A percentile compares a stretch with the other conserved stretches of the same genome.
These are phyloP conservation scores for Cardamine chenopodiifolia DNA, from an alignment of 345 rosid genomes.

Conservation along the genomic window DNA sequence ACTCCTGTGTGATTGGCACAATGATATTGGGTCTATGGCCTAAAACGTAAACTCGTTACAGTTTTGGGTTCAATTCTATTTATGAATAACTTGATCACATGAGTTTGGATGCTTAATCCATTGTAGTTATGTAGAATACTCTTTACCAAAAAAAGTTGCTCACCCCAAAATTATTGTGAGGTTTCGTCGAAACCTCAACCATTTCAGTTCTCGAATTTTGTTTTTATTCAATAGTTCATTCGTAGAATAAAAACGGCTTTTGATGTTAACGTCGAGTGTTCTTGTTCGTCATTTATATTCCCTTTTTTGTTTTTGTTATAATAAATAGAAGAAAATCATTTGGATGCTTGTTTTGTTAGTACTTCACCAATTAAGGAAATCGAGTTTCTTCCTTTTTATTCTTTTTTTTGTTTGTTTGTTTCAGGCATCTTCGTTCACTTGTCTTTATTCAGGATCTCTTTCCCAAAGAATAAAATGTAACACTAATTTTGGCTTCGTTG, in stretches of 20 bases:
- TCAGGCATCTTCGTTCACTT: constrained; percentile 25
- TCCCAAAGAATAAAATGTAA: not conserved
- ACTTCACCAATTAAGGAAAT: constrained; percentile 38
- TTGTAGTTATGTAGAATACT: not conserved
- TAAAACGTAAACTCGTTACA: not conserved
- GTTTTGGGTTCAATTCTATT: not conserved
- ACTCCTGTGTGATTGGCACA: not conserved
- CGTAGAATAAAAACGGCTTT: constrained; percentile 19
- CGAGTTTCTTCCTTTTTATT: constrained; percentile 19
- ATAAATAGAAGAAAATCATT: not conserved
- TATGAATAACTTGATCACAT: not conserved
- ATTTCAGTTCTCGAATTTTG: not conserved
- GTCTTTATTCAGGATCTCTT: constrained; percentile 22
- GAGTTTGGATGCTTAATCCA: not conserved
- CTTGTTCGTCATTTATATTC: constrained; percentile 15
- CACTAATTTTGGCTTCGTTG: constrained; percentile 18
- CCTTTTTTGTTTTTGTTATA: not conserved
- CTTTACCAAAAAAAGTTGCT: not conserved
- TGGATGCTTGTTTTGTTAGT: constrained; percentile 34
- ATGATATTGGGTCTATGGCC: not conserved
- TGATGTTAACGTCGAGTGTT: constrained; percentile 32
- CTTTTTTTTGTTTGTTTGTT: not conserved
- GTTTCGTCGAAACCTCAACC: not conserved
- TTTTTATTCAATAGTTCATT: not conserved
- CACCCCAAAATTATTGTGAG: not conserved